Evolutionary conservation across 441 rosid genomes (phyloP).

Genomic region (Syzygium malaccense): DNA sequence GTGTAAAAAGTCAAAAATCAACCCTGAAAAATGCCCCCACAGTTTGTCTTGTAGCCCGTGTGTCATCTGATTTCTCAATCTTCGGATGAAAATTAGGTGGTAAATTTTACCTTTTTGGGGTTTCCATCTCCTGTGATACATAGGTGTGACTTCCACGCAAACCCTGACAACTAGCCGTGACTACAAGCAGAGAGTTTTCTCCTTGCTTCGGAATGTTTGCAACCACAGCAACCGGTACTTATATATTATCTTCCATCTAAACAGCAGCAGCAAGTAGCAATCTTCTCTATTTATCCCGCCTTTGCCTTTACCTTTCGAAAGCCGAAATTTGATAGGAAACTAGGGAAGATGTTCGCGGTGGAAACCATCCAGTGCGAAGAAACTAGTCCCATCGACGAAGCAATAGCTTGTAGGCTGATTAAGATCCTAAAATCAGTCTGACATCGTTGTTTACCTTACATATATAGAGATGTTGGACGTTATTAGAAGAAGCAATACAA

Average conservation of each 20-base stretch:
- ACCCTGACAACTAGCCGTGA: not conserved
- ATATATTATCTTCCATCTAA: not conserved
- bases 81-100: not conserved
- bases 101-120: not conserved
- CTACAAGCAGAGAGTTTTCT: not conserved
- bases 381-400: not conserved
- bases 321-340: not conserved
- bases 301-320: not conserved
- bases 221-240: not conserved
- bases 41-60: not conserved
- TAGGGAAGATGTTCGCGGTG: not conserved
- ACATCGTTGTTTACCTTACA: not conserved
- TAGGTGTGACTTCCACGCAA: not conserved
- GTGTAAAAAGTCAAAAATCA: not conserved
- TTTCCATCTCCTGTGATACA: not conserved
- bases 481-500: not conserved
- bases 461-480: not conserved
- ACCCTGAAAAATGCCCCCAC: not conserved
- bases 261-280: not conserved
- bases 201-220: not conserved
- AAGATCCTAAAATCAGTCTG: not conserved
- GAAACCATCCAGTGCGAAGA: not conserved
- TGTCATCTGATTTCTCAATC: not conserved
- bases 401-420: not conserved
- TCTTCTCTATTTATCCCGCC: not conserved